Conservation (phyloP, 1,139 yeast species). For the Kluyveromyces marxianus region DNA sequence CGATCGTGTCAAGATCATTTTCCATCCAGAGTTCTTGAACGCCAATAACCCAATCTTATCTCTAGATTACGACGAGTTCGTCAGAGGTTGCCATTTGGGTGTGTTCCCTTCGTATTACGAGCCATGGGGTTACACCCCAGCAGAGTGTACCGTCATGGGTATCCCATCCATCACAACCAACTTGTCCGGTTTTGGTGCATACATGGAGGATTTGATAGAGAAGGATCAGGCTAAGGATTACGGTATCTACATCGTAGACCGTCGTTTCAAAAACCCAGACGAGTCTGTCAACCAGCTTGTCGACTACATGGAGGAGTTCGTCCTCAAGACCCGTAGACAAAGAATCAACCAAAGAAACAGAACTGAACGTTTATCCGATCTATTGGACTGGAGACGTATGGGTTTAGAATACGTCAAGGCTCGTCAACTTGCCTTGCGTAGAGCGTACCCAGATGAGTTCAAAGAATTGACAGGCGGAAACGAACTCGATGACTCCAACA, state of each 20-base stretch:
- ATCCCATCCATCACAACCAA: conserved; percentile 98
- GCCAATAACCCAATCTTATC: conserved; percentile 92
- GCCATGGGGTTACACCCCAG: conserved; percentile 99
- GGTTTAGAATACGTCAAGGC: conserved; percentile 95
- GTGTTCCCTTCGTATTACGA: conserved; percentile 98
- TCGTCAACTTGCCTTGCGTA: conserved; percentile 79
- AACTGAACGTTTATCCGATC: conserved; percentile 86
- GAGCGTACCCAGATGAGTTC: conserved; percentile 90
- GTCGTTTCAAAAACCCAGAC: conserved; percentile 88
- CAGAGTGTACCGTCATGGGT: conserved; percentile 99
- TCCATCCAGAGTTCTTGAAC: conserved; percentile 95
- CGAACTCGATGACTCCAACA: conserved; percentile 23
- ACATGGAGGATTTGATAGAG: conserved; percentile 96
- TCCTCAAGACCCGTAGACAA: conserved; percentile 87
- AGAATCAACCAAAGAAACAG: conserved; percentile 97
- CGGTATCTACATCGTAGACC: conserved; percentile 94
- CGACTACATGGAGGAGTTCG: conserved; percentile 83
- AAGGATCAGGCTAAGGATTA: conserved; percentile 73
- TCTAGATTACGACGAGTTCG: conserved; percentile 93
- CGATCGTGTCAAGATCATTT: conserved; percentile 89
- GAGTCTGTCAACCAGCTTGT: conserved; percentile 89
- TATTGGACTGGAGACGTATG: conserved; percentile 97
- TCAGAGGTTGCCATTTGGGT: conserved; percentile 96
- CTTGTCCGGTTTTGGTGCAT: conserved; percentile 94
- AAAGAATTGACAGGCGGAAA: conserved; percentile 39